These are phyloP conservation scores for Chaetomium sp. DNA, from an alignment of 2,329 filamentous ascomycete species.

Conservation along the genomic window DNA sequence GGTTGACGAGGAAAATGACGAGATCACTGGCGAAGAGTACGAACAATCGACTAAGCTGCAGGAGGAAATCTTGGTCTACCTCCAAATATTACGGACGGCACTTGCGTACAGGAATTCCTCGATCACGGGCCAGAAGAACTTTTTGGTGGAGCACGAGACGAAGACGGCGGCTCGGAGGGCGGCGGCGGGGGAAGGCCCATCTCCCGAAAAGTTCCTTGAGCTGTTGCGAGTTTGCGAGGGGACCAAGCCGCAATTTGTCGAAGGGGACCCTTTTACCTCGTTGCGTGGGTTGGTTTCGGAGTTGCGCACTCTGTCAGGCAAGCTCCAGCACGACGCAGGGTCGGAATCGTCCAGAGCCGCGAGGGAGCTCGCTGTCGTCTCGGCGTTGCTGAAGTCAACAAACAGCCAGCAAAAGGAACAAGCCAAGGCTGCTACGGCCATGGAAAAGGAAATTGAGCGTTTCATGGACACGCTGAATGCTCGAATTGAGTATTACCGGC, in stretches of 20 bases:
- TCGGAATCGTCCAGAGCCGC: conserved; percentile 57
- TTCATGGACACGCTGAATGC: conserved; percentile 82
- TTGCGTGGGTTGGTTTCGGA: conserved; percentile 71
- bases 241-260: conserved; percentile 48
- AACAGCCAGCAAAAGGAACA: conserved; percentile 58
- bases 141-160: conserved; percentile 73
- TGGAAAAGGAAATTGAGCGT: conserved; percentile 72
- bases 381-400: conserved; percentile 62
- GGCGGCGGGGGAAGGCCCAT: conserved; percentile 65
- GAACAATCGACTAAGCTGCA: conserved; percentile 84
- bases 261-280: conserved; percentile 55
- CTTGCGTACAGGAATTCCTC: conserved; percentile 78
- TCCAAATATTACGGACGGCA: conserved; percentile 73
- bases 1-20: conserved; percentile 78
- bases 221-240: conserved; percentile 52
- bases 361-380: conserved; percentile 67
- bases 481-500: conserved; percentile 85
- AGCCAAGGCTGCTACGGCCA: conserved; percentile 48
- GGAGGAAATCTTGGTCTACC: conserved; percentile 85
- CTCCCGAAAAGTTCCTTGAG: conserved; percentile 62
- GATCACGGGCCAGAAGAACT: conserved; percentile 75
- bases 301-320: conserved; percentile 64
- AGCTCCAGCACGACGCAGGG: conserved; percentile 60
- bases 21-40: conserved; percentile 87
- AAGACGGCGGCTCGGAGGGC: conserved; percentile 63